Evolutionary conservation across 1,284 basidiomycete genomes (phyloP), one percentile per base, ranked within the genome.

Genomic region (Ceraceosorus guamensis): DNA sequence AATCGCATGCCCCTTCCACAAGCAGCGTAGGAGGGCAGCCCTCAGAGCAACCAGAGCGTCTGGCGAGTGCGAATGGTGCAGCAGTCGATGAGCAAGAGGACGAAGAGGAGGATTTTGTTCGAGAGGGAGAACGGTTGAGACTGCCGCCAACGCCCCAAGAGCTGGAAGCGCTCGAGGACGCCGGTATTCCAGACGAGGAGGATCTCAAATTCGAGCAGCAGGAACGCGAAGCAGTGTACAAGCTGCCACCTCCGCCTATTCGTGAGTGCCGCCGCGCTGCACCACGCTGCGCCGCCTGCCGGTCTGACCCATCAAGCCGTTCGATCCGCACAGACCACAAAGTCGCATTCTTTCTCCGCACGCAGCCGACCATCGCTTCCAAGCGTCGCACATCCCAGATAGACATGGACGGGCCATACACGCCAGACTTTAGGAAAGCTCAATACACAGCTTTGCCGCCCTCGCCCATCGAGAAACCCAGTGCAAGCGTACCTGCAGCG

Each of bases 121-220:
- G 67, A 35, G 73, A 75, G 13, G 72, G 73, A 6, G 73, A 75
- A 46, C 46, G 57, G 8, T 53, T 75, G 13, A 67, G 66, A 11
- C 52, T 75, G 3, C 71, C 73, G 3, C 73, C 73, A 0, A 75
- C 73, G 11, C 73, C 73, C 2, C 64, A 67, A 46, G 68, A 75
- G 59, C 53, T 75, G 33, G 70, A 71, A 34, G 67, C 69, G 18
- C 59, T 75, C 56, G 73, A 75, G 34, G 55, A 58, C 6, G 68
- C 68, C 0, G 73, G 73, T 6, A 68, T 74, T 43, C 67, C 69
- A 32, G 73, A 75, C 31, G 73, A 75, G 30, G 65, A 67, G 44
- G 73, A 75, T 53, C 41, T 71, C 39, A 61, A 48, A 6, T 32
- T 67, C 6, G 70, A 67, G 18, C 57, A 51, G 32, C 59, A 63